A percentile compares a stretch with the other conserved stretches of the same genome.
phyloP scores from a whole-genome alignment of 306 rosid genomes.

The Mucuna pruriens region DNA sequence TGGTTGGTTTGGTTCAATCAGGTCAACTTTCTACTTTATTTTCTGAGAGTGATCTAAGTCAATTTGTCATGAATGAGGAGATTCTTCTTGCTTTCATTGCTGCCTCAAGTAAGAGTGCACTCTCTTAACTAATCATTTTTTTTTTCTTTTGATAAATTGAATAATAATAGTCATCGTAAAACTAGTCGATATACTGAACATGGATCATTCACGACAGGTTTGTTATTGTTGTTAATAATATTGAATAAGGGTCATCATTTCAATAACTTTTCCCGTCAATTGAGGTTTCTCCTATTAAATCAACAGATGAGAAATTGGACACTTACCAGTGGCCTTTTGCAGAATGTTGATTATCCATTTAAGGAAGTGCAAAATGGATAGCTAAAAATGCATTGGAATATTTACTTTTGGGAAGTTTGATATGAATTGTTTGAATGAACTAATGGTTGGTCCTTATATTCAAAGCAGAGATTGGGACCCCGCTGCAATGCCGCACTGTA shows the following conservation, averaged over 20 bases:
- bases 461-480: conserved; percentile 63
- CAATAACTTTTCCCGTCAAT: neutral
- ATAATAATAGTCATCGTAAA: neutral
- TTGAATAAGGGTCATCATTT: neutral
- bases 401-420: conserved; percentile 7
- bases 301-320: conserved; percentile 2
- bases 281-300: neutral
- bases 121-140: conserved; percentile 22
- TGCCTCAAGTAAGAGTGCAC: conserved; percentile 66
- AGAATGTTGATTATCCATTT: conserved; percentile 14
- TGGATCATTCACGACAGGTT: neutral
- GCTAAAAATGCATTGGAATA: neutral
- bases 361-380: neutral
- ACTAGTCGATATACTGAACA: neutral
- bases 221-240: neutral
- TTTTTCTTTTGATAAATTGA: conserved; percentile 1
- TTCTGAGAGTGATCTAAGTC: conserved; percentile 58
- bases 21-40: conserved; percentile 58
- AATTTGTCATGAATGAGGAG: conserved; percentile 66
- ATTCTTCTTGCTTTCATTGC: conserved; percentile 78
- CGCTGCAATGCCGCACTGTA: conserved; percentile 59
- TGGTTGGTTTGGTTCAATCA: conserved; percentile 39
- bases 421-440: conserved; percentile 21
- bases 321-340: neutral
- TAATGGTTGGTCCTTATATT: conserved; percentile 32